Conservation (phyloP, 2,329 filamentous ascomycete genomes). For the Diaporthe sp. region DNA sequence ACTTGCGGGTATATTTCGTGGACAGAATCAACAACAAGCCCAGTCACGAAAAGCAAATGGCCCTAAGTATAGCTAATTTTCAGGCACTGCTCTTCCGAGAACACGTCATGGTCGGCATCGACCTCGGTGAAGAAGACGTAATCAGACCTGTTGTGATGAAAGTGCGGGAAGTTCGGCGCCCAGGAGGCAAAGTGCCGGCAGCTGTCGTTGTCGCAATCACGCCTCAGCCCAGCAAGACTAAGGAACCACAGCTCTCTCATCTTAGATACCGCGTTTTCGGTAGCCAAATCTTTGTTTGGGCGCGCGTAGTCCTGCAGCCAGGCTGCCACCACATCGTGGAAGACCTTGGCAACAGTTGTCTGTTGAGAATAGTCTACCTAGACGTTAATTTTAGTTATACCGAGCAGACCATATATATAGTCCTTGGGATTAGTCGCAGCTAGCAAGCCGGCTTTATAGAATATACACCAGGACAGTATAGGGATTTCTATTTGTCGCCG, state of each 20-base stretch:
- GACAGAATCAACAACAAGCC: not conserved
- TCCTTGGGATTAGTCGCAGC: slow-evolving; percentile 4
- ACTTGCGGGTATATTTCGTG: not conserved
- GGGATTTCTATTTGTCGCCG: not conserved
- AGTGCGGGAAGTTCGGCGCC: slow-evolving; percentile 4
- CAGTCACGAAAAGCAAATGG: slow-evolving; percentile 5
- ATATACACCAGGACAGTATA: not conserved
- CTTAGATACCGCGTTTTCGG: not conserved
- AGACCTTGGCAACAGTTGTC: slow-evolving; percentile 6
- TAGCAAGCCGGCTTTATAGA: not conserved
- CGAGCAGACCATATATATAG: not conserved
- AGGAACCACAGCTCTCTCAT: slow-evolving; percentile 2
- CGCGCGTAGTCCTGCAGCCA: not conserved
- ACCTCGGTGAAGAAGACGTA: not conserved
- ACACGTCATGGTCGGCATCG: not conserved
- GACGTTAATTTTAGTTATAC: not conserved
- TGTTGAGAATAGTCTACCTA: not conserved
- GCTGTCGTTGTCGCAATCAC: not conserved
- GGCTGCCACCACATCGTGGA: not conserved
- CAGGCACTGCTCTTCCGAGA: not conserved
- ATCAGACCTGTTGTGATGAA: not conserved
- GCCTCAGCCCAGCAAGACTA: not conserved
- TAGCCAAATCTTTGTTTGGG: not conserved
- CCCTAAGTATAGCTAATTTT: not conserved
- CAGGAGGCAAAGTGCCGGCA: not conserved